phyloP scores from a whole-genome alignment of 352 stramenopile species.

The Phytophthora hybrid region DNA sequence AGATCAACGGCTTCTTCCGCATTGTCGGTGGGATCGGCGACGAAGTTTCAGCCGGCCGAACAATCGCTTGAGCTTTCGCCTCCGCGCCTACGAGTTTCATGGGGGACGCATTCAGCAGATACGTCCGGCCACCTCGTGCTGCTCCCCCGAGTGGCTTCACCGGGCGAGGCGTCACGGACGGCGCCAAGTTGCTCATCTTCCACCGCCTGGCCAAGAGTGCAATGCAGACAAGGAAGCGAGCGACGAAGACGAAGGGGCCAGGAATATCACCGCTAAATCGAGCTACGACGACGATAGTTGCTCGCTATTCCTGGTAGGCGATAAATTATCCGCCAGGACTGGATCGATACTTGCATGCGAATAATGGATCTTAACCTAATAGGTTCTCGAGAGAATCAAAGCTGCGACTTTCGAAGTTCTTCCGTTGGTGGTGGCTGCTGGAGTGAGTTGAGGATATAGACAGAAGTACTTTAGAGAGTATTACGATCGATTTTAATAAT shows the following conservation, averaged over 20 bases:
- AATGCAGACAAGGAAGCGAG: conserved; percentile 10
- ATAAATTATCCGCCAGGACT: too few relatives aligned
- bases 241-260: conserved; percentile 18
- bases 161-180: conserved; percentile 69
- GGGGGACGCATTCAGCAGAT: conserved; percentile 57
- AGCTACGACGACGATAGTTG: conserved; percentile 1
- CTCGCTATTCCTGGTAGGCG: conserved; percentile 20
- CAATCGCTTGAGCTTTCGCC: conserved; percentile 21
- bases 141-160: conserved; percentile 43
- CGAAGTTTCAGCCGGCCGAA: conserved; percentile 44
- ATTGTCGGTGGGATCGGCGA: conserved; percentile 31
- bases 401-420: too few relatives aligned
- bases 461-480: too few relatives aligned
- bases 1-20: conserved; percentile 72
- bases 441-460: too few relatives aligned
- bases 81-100: conserved; percentile 42
- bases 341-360: too few relatives aligned
- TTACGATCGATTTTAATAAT: too few relatives aligned
- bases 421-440: too few relatives aligned
- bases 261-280: conserved; percentile 34
- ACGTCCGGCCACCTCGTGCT: conserved; percentile 54
- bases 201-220: neutral
- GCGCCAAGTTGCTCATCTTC: conserved; percentile 59
- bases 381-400: too few relatives aligned
- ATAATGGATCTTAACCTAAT: too few relatives aligned